Base-by-base conservation (phyloP, 2,329 filamentous ascomycete species). In the Colletotrichum lindemuthianum region DNA sequence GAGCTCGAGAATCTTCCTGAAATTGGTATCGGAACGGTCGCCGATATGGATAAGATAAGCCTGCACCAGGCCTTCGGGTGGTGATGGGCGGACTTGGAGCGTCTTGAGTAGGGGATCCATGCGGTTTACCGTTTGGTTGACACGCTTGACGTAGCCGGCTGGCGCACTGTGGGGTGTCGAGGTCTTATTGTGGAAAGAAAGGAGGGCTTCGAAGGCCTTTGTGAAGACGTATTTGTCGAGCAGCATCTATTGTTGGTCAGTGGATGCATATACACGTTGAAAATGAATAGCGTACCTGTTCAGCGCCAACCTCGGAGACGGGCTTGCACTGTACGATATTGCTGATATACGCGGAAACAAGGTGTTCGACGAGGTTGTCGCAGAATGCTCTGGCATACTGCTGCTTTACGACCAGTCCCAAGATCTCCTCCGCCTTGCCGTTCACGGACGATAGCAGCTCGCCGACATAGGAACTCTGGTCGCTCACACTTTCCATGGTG, bases 31-130 rank as follows among this genome's bases (percentile, higher is more conserved):
- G 68, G 91, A 97, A 60, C 92, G 90, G 81, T 99, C 96, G 69
- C 88, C 93, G 69, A 99, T 96, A 79, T 98, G 96, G 76, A 98
- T 97, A 39, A 99, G 88, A 76, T 99, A 99, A 39, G 96, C 96
- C 79, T 98, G 95, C 0, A 99, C 94, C 4, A 99, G 87, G 2
- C 92, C 95, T 81, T 99, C 96, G 0, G 95, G 92, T 0, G 96
- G 96, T 5, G 91, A 92, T 2, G 94, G 89, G 34, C 92, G 92
- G 51, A 99, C 95, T 82, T 99, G 96, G 3, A 99, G 86, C 2
- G 96, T 98, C 79, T 99, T 99, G 71, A 99, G 90, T 24, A 99
- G 86, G 1, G 93, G 92, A 72, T 98, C 95, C 69, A 98, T 90
- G 69, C 93, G 92, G 63, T 88, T 88, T 84, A 97, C 96, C 73